These are phyloP conservation scores for Talaromyces wortmannii DNA, from an alignment of 495 filamentous ascomycete genomes.

Conservation along the genomic window DNA sequence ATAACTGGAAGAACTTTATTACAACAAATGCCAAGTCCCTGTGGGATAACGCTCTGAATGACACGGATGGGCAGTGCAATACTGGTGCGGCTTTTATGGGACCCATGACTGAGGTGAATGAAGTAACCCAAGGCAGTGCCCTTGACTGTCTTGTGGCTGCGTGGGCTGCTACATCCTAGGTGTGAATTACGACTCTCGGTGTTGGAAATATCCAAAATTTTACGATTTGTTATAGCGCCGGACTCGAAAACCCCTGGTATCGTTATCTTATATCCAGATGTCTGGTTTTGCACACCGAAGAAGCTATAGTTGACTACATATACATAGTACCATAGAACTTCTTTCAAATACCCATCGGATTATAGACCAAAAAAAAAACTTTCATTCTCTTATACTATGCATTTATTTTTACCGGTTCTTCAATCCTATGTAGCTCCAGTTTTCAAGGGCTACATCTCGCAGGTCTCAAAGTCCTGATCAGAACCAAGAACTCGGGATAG, in stretches of 20 bases:
- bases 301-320: too few relatives aligned
- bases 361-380: too few relatives aligned
- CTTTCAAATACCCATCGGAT: too few relatives aligned
- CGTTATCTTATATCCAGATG: too few relatives aligned
- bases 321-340: too few relatives aligned
- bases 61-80: neutral
- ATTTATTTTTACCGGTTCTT: neutral
- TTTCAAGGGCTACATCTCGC: neutral
- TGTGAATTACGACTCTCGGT: neutral
- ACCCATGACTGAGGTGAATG: neutral
- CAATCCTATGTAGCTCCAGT: neutral
- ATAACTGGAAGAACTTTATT: conserved; percentile 1
- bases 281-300: too few relatives aligned
- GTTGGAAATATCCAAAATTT: neutral
- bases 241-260: too few relatives aligned
- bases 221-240: too few relatives aligned
- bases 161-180: neutral
- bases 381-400: too few relatives aligned
- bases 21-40: neutral
- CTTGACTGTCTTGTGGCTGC: neutral
- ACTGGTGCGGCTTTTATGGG: neutral
- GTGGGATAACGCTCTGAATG: neutral
- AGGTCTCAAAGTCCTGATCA: neutral
- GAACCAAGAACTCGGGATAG: neutral
- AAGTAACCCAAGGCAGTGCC: neutral